Evolutionary conservation across 2,329 filamentous ascomycete species (phyloP), one percentile per base, ranked within the genome.

Genomic region (Sporothrix humicola): DNA sequence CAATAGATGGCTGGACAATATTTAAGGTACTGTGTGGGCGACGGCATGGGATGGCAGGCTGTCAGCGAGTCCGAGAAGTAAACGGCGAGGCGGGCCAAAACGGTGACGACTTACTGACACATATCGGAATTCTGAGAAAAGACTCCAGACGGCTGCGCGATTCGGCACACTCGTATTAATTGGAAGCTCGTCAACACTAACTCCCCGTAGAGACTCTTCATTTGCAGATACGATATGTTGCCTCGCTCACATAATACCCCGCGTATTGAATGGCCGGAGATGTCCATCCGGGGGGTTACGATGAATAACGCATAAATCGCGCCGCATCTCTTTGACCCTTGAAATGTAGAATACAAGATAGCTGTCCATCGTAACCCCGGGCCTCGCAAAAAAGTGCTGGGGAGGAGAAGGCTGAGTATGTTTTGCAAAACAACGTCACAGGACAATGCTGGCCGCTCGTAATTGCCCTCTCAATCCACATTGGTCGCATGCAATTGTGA

Each of bases 281-380:
- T 44, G 58, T 63, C 58, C 31, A 20, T 44, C 26, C 58, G 58
- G 6, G 6, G 23, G 31, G 15, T 63, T 44, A n/a, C 58, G 37
- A 63, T 44, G 37, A 63, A 12, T 44, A 44, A 44, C 31, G 31
- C 58, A 63, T 63, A 44, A 63, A 63, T 44, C 31, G n/a, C 37
- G 58, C 37, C 31, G 37, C 37, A 44, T n/a, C 26, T 63, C 17
- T 44, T 37, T 44, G 4, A 61, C 58, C 17, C 17, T 63, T 56
- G n/a, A 42, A 15, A 15, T 37, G 56, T 12, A 63, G 13, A 44
- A 44, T 8, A 7, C 31, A 20, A 42, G 58, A 42, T 42, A 9
- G 8, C 58, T 20, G 7, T 63, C 56, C 56, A 59, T 59, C 56
- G 26, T 12, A 3, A 59, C 13, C 31, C 56, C 56, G 56, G 56